A percentile compares a stretch with the other conserved stretches of the same genome.
phyloP scores from a whole-genome alignment of 257 asterid species.

The Buddleja alternifolia region DNA sequence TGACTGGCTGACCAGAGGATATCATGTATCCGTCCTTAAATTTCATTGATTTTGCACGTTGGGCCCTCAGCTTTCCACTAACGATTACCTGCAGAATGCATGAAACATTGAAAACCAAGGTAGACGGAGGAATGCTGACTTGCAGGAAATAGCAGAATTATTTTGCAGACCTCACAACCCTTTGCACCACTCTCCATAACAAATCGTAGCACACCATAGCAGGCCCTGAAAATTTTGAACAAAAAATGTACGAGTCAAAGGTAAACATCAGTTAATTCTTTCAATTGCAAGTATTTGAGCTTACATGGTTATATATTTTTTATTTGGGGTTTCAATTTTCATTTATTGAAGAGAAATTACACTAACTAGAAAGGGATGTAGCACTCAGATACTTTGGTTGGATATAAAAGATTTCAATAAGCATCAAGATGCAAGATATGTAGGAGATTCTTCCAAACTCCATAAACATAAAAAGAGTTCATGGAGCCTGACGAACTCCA shows the following conservation, averaged over 20 bases:
- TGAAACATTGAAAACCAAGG: background rate
- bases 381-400: background rate
- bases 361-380: background rate
- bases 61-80: slow-evolving; percentile 69
- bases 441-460: slow-evolving; percentile 57
- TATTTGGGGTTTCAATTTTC: too few relatives aligned
- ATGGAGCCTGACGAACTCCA: slow-evolving; percentile 57
- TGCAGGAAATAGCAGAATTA: background rate
- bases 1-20: slow-evolving; percentile 68
- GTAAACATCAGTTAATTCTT: too few relatives aligned
- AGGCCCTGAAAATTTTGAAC: slow-evolving; percentile 30
- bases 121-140: background rate
- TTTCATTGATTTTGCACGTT: slow-evolving; percentile 64
- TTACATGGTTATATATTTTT: too few relatives aligned
- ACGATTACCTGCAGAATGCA: slow-evolving; percentile 50
- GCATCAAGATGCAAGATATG: slow-evolving; percentile 10
- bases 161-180: slow-evolving; percentile 44
- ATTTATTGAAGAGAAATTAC: too few relatives aligned
- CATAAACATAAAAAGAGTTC: slow-evolving; percentile 38
- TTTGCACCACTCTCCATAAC: slow-evolving; percentile 53
- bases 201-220: slow-evolving; percentile 48
- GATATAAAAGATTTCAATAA: background rate
- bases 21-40: slow-evolving; percentile 69
- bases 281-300: too few relatives aligned
- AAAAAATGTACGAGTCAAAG: too few relatives aligned